Evolutionary conservation across 2,329 filamentous ascomycete genomes (phyloP).

Genomic region (Cladosporium sp.): DNA sequence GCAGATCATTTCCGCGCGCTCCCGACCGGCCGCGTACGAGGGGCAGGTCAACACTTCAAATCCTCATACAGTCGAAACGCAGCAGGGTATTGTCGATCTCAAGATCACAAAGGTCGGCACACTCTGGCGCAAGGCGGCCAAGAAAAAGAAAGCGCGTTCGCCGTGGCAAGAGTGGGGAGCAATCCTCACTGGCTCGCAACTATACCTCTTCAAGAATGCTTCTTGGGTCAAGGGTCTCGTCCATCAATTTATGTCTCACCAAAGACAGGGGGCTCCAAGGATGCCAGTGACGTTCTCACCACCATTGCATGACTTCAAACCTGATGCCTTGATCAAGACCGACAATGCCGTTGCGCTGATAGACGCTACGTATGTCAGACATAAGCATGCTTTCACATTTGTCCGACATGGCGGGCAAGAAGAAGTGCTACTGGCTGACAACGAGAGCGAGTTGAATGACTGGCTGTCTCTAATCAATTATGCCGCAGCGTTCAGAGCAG

Average conservation of each 20-base stretch:
- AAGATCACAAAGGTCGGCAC: slow-evolving; percentile 95
- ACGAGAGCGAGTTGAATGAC: slow-evolving; percentile 88
- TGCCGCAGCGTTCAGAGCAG: slow-evolving; percentile 86
- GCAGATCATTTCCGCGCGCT: slow-evolving; percentile 91
- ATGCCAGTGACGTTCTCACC: slow-evolving; percentile 85
- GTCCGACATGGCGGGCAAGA: slow-evolving; percentile 82
- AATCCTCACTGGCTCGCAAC: slow-evolving; percentile 89
- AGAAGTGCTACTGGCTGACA: slow-evolving; percentile 86
- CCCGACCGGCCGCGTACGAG: slow-evolving; percentile 92
- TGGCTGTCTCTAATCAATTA: slow-evolving; percentile 97
- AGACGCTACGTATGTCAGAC: slow-evolving; percentile 84
- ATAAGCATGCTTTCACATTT: slow-evolving; percentile 92
- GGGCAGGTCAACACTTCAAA: slow-evolving; percentile 50
- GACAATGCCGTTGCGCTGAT: slow-evolving; percentile 85
- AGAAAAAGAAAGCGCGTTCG: slow-evolving; percentile 91
- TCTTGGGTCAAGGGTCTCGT: slow-evolving; percentile 89
- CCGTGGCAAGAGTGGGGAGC: slow-evolving; percentile 99
- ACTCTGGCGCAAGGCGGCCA: slow-evolving; percentile 88
- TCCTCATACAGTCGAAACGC: slow-evolving; percentile 65
- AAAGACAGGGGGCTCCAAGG: slow-evolving; percentile 70
- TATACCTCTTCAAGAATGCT: slow-evolving; percentile 94
- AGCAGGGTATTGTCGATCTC: slow-evolving; percentile 92
- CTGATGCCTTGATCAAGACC: slow-evolving; percentile 88
- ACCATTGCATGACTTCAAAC: slow-evolving; percentile 85
- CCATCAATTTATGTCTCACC: slow-evolving; percentile 77